Conservation (phyloP, 148 eudicot genomes). For the Camellia granthamiana region DNA sequence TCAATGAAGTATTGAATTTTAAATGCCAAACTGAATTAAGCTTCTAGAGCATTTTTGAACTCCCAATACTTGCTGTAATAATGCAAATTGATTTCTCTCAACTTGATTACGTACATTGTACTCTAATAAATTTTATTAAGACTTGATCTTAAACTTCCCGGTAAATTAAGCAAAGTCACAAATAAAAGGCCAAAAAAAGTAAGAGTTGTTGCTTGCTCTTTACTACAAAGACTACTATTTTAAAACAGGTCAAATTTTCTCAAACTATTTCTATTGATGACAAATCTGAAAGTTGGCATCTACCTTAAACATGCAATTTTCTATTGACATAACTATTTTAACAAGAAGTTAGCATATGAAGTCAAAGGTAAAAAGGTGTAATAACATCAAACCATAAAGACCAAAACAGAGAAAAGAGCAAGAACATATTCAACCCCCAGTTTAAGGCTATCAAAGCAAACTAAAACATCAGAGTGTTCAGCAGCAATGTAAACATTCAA, state of each 20-base stretch:
- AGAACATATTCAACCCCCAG: not conserved
- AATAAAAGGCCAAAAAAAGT: not conserved
- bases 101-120: too few species aligned
- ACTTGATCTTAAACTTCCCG: not conserved
- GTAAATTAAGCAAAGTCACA: not conserved
- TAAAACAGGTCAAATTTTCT: not conserved
- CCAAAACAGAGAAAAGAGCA: not conserved
- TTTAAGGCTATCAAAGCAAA: slow-evolving; percentile 5
- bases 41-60: not conserved
- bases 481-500: not conserved
- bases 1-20: not conserved
- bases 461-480: not conserved
- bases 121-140: not conserved
- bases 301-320: not conserved
- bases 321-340: not conserved
- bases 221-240: not conserved
- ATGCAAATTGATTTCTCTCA: not conserved
- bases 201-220: not conserved
- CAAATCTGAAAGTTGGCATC: not conserved
- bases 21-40: not conserved
- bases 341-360: not conserved
- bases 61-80: not conserved
- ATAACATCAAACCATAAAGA: not conserved
- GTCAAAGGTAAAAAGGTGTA: too few species aligned
- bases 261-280: not conserved